These are phyloP conservation scores for Schizonepeta tenuifolia DNA, from an alignment of 257 asterid species.

Conservation along the genomic window DNA sequence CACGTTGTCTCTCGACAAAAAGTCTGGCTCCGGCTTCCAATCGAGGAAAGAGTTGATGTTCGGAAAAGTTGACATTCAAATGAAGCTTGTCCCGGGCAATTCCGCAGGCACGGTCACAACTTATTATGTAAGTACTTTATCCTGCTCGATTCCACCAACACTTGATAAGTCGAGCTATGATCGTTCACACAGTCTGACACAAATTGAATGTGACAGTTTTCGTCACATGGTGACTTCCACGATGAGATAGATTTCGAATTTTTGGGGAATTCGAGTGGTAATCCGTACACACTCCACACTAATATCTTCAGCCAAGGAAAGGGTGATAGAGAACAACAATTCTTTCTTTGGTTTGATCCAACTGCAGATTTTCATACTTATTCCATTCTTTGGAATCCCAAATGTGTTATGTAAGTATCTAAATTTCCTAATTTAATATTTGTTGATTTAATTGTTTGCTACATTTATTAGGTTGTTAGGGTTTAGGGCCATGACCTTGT, in stretches of 20 bases:
- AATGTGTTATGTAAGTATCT: constrained; percentile 61
- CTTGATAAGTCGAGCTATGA: neutral
- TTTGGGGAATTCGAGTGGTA: constrained; percentile 76
- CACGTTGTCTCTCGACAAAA: constrained; percentile 60
- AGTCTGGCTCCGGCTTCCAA: constrained; percentile 77
- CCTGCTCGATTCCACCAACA: neutral
- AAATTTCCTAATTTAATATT: neutral
- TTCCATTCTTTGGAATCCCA: constrained; percentile 81
- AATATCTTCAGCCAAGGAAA: constrained; percentile 75
- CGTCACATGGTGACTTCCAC: constrained; percentile 75
- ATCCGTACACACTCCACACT: constrained; percentile 87
- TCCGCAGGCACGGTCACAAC: constrained; percentile 97
- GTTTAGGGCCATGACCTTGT: neutral
- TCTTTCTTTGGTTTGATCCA: constrained; percentile 90
- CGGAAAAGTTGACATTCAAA: constrained; percentile 71
- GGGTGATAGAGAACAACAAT: constrained; percentile 84
- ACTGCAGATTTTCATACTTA: constrained; percentile 83
- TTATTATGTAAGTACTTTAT: constrained; percentile 58
- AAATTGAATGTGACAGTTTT: constrained; percentile 41
- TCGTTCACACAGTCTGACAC: neutral
- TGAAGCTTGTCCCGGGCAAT: constrained; percentile 78
- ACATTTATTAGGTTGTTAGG: neutral
- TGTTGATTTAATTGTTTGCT: neutral
- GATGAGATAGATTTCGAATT: constrained; percentile 93
- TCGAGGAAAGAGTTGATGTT: constrained; percentile 69